These are phyloP conservation scores for Ceratorhiza oryzae-sativae DNA, from an alignment of 1,284 basidiomycete species.

Conservation along the genomic window DNA sequence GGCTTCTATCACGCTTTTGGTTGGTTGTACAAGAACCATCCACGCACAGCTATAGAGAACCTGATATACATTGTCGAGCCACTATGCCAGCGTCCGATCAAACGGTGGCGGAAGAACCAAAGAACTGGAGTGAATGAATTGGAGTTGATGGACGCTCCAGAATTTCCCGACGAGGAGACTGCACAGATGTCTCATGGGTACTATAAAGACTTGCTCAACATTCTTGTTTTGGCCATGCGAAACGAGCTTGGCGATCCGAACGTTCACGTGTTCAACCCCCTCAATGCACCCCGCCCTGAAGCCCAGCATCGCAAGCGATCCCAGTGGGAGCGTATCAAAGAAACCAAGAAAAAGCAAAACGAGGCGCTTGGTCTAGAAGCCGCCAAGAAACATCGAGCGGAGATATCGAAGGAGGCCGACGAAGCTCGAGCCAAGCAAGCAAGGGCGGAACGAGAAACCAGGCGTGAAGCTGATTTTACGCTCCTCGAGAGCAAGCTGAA, in stretches of 20 bases:
- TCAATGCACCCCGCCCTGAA: constrained; percentile 23
- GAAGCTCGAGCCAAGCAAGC: constrained; percentile 44
- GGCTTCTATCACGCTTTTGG: constrained; percentile 65
- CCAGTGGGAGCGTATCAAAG: neutral
- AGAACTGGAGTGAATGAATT: constrained; percentile 19
- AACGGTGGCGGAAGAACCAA: constrained; percentile 37
- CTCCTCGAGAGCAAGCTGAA: constrained; percentile 56
- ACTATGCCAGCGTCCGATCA: constrained; percentile 52
- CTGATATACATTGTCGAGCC: constrained; percentile 60
- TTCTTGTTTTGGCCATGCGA: constrained; percentile 61
- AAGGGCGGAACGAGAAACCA: constrained; percentile 47
- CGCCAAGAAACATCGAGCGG: constrained; percentile 46
- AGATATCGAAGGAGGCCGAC: constrained; percentile 45
- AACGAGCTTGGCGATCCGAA: constrained; percentile 54
- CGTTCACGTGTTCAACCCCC: constrained; percentile 49
- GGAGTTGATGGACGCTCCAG: constrained; percentile 25
- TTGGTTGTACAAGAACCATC: constrained; percentile 68
- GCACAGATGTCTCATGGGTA: constrained; percentile 60
- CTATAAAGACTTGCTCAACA: constrained; percentile 73
- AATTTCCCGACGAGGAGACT: constrained; percentile 45
- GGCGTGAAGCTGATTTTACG: constrained; percentile 48
- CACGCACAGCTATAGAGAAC: constrained; percentile 68
- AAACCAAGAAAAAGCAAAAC: constrained; percentile 25
- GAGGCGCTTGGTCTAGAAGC: constrained; percentile 43
- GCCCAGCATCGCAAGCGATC: constrained; percentile 7